These are phyloP conservation scores for Syncephalastrum monosporum DNA, from an alignment of 371 early-diverging fungal species.

Conservation along the genomic window DNA sequence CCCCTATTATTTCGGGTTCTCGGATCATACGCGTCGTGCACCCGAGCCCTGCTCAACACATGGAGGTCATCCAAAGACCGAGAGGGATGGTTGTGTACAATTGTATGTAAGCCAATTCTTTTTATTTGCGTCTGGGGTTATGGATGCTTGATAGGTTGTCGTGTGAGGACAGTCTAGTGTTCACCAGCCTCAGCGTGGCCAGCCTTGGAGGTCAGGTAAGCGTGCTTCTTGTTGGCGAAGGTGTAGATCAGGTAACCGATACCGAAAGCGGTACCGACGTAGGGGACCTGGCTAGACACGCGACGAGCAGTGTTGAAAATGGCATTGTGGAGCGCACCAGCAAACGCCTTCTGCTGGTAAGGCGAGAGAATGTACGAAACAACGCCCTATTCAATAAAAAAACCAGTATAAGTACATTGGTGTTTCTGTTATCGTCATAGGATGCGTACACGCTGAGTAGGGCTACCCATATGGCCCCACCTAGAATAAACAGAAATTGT, in stretches of 20 bases:
- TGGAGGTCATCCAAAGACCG: too few relatives aligned
- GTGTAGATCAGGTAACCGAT: constrained; percentile 63
- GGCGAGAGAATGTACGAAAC: constrained; percentile 76
- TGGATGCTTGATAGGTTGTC: not conserved
- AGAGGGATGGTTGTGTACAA: too few relatives aligned
- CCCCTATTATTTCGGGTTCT: too few relatives aligned
- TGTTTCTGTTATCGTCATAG: not conserved
- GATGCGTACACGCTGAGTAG: constrained; percentile 59
- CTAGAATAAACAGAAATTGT: constrained; percentile 15
- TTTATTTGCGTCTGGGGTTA: too few relatives aligned
- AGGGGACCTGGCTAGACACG: constrained; percentile 67
- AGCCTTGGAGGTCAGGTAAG: constrained; percentile 71
- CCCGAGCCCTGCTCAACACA: too few relatives aligned
- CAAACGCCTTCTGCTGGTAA: constrained; percentile 78
- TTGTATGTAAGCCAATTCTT: too few relatives aligned
- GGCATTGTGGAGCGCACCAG: constrained; percentile 70
- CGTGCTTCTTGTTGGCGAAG: constrained; percentile 65
- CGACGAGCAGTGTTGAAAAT: constrained; percentile 81
- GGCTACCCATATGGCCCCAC: constrained; percentile 79
- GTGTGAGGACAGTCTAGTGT: constrained; percentile 10
- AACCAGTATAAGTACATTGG: constrained; percentile 4
- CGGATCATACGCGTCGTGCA: too few relatives aligned
- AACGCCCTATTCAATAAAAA: constrained; percentile 52
- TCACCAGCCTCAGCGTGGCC: constrained; percentile 55
- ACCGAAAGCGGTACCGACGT: constrained; percentile 68